phyloP scores from a whole-genome alignment of 352 stramenopile species.

The Globisporangium viniferum region DNA sequence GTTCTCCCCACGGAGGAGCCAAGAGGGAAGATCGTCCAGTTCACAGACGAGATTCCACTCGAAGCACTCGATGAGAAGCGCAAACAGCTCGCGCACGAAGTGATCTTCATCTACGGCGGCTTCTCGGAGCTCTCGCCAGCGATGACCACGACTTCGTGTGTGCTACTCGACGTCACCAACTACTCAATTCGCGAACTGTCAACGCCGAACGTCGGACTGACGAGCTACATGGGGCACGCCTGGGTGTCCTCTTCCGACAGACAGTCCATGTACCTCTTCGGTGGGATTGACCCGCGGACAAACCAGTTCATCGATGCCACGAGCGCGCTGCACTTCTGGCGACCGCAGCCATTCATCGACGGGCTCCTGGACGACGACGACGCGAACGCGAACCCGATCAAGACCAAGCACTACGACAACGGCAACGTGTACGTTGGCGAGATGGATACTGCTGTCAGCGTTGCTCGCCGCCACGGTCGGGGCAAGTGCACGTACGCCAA shows the following conservation, averaged over 20 bases:
- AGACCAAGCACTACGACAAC: constrained; percentile 47
- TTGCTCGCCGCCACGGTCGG: constrained; percentile 41
- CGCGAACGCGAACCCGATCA: constrained; percentile 31
- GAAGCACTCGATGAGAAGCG: constrained; percentile 17
- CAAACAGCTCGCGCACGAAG: constrained; percentile 7
- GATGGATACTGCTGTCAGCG: constrained; percentile 24
- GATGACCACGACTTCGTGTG: constrained; percentile 25
- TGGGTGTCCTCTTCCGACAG: constrained; percentile 27
- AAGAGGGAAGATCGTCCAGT: constrained; percentile 16
- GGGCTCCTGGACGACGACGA: constrained; percentile 25
- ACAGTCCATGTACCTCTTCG: constrained; percentile 61
- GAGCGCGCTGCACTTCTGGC: constrained; percentile 60
- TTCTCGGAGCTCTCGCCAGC: constrained; percentile 32
- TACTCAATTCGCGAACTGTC: constrained; percentile 26
- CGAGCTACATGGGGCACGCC: constrained; percentile 51
- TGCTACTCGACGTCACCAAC: constrained; percentile 39
- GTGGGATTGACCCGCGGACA: constrained; percentile 28
- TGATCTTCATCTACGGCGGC: constrained; percentile 57
- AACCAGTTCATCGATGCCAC: constrained; percentile 36
- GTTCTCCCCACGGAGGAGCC: constrained; percentile 29
- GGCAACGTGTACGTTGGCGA: constrained; percentile 73
- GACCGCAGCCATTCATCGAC: constrained; percentile 33
- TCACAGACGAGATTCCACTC: constrained; percentile 16
- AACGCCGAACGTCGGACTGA: constrained; percentile 29
- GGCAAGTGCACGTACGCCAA: constrained; percentile 61